Evolutionary conservation across 2,329 filamentous ascomycete species (phyloP).

Genomic region (Byssochlamys sp.): DNA sequence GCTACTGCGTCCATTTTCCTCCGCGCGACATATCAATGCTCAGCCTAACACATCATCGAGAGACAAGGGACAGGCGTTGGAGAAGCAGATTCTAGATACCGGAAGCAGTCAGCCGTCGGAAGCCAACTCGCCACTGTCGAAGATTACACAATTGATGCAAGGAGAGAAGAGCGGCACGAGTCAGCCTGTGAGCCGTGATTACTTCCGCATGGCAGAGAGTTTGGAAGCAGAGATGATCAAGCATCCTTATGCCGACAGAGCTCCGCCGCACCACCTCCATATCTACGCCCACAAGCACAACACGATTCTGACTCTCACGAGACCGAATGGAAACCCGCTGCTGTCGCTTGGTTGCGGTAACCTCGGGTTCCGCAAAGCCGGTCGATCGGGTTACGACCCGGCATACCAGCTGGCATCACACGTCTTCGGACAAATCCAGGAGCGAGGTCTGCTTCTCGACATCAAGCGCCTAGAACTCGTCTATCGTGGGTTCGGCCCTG

Average conservation of each 20-base stretch:
- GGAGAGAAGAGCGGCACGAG: slow-evolving; percentile 12
- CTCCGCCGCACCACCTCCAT: slow-evolving; percentile 68
- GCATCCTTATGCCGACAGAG: slow-evolving; percentile 26
- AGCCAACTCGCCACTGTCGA: slow-evolving; percentile 17
- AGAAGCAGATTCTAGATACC: slow-evolving; percentile 20
- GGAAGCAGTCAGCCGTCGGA: slow-evolving; percentile 10
- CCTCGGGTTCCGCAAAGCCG: slow-evolving; percentile 78
- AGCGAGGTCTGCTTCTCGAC: slow-evolving; percentile 65
- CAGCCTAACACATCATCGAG: slow-evolving; percentile 5
- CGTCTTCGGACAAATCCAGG: slow-evolving; percentile 72
- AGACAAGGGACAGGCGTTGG: slow-evolving; percentile 15
- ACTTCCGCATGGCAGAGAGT: slow-evolving; percentile 22
- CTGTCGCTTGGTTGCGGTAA: slow-evolving; percentile 75
- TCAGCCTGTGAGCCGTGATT: slow-evolving; percentile 18
- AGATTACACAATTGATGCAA: slow-evolving; percentile 24
- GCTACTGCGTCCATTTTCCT: slow-evolving; percentile 25
- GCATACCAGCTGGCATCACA: slow-evolving; percentile 83
- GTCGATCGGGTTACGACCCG: slow-evolving; percentile 75
- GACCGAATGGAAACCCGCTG: slow-evolving; percentile 68
- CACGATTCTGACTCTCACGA: slow-evolving; percentile 81
- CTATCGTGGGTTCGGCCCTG: slow-evolving; percentile 73
- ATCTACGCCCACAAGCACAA: slow-evolving; percentile 86
- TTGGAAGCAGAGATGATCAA: slow-evolving; percentile 27
- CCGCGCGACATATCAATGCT: slow-evolving; percentile 14
- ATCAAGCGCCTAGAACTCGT: slow-evolving; percentile 72